Evolutionary conservation across 1,284 basidiomycete genomes (phyloP).

Genomic region (Moesziomyces parantarcticus): DNA sequence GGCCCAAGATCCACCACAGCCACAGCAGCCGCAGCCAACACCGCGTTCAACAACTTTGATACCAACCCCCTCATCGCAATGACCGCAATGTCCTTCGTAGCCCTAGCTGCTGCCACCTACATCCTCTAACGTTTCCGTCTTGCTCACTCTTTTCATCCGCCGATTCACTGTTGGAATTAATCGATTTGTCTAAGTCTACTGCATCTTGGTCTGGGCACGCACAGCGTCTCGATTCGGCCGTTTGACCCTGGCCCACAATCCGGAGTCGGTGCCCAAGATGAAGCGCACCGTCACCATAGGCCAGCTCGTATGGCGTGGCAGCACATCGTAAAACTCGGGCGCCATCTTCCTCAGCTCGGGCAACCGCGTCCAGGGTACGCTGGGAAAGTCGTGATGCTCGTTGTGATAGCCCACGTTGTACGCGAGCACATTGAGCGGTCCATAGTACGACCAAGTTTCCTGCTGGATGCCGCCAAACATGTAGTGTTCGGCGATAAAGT

Average conservation of each 20-base stretch:
- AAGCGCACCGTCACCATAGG: constrained; percentile 93
- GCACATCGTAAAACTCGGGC: constrained; percentile 88
- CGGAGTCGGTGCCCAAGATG: constrained; percentile 75
- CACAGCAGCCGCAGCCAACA: neutral
- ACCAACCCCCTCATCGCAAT: no score
- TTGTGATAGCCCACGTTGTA: constrained; percentile 99
- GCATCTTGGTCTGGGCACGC: neutral
- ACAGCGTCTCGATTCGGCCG: constrained; percentile 28
- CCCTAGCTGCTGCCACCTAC: no score
- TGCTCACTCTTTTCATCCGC: no score
- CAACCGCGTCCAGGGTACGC: constrained; percentile 93
- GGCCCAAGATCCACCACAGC: constrained; percentile 5
- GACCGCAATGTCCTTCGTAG: no score
- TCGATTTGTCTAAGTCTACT: neutral
- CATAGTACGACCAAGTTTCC: constrained; percentile 98
- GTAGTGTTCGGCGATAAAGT: constrained; percentile 88
- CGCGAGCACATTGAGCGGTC: constrained; percentile 87
- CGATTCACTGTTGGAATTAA: no score
- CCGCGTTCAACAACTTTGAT: no score
- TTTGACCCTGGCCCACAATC: constrained; percentile 62
- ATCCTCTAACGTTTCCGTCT: no score
- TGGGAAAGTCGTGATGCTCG: constrained; percentile 99
- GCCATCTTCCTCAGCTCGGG: constrained; percentile 84
- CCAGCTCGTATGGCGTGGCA: constrained; percentile 91
- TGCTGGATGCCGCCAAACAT: constrained; percentile 72